These are phyloP conservation scores for Mycosarcoma maydis DNA, from an alignment of 1,284 basidiomycete species.

Conservation along the genomic window DNA sequence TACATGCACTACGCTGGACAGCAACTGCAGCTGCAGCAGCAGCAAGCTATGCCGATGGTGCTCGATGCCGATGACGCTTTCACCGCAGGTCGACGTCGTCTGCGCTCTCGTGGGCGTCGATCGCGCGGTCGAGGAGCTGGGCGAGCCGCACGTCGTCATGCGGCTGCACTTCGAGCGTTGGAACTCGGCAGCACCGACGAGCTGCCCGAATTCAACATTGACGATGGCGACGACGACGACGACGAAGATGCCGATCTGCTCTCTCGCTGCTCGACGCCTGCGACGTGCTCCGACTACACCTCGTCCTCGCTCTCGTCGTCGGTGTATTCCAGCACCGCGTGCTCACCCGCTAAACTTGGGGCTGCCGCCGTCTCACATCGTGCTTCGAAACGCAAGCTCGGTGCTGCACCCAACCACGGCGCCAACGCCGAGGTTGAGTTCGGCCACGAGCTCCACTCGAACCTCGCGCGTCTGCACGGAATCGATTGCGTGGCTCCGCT, in stretches of 20 bases:
- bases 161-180: constrained; percentile 43
- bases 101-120: constrained; percentile 47
- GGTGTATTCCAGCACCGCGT: constrained; percentile 17
- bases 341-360: constrained; percentile 3
- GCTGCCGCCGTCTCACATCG: neutral
- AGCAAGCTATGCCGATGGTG: too few species aligned
- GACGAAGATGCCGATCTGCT: constrained; percentile 14
- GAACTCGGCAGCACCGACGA: constrained; percentile 22
- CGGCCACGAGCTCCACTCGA: constrained; percentile 2
- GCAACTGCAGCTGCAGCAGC: too few species aligned
- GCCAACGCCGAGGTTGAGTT: constrained; percentile 8
- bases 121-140: constrained; percentile 55
- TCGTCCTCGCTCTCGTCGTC: constrained; percentile 5
- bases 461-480: too few species aligned
- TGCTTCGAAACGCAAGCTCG: neutral
- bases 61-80: too few species aligned
- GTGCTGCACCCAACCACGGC: neutral
- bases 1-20: neutral
- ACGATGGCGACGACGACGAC: constrained; percentile 9
- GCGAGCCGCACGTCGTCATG: constrained; percentile 50
- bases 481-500: too few species aligned
- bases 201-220: constrained; percentile 12
- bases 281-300: constrained; percentile 19
- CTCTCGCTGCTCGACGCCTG: constrained; percentile 29
- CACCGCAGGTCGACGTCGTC: constrained; percentile 15